These are phyloP conservation scores for Russula virescens DNA, from an alignment of 768 basidiomycete genomes.

Conservation along the genomic window DNA sequence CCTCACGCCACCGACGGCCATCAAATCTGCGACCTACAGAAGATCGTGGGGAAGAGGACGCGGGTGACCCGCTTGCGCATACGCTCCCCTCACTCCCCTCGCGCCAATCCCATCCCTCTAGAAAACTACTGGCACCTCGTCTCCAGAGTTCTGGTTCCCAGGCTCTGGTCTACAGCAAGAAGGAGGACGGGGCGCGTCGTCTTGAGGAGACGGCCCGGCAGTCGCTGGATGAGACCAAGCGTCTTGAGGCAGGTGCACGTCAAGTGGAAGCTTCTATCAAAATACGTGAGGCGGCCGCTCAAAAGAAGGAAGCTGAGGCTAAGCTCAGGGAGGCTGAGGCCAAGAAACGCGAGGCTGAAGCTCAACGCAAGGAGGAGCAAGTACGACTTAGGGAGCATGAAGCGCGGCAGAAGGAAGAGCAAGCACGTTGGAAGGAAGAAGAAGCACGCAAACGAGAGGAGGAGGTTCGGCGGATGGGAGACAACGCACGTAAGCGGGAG, in stretches of 20 bases:
- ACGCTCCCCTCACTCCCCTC: not conserved
- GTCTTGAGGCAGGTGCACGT: not conserved
- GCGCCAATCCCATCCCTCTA: slow-evolving; percentile 3
- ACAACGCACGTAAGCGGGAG: too few species aligned
- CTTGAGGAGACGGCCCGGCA: slow-evolving; percentile 26
- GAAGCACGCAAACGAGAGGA: slow-evolving; percentile 23
- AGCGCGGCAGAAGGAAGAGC: slow-evolving; percentile 32
- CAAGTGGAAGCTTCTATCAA: too few species aligned
- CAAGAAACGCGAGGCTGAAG: slow-evolving; percentile 22
- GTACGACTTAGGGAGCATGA: too few species aligned
- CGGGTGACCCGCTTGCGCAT: not conserved
- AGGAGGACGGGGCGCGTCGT: slow-evolving; percentile 15
- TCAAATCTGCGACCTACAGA: slow-evolving; percentile 2
- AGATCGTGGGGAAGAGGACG: slow-evolving; percentile 6
- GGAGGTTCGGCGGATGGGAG: slow-evolving; percentile 22
- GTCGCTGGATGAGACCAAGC: slow-evolving; percentile 12
- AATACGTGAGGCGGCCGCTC: not conserved
- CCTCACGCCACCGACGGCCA: slow-evolving; percentile 12
- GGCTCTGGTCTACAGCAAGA: not conserved
- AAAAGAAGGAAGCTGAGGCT: too few species aligned
- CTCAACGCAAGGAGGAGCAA: slow-evolving; percentile 26
- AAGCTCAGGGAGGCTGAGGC: not conserved
- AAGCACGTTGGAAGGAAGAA: slow-evolving; percentile 31
- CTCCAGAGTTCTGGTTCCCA: slow-evolving; percentile 15
- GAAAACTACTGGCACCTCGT: slow-evolving; percentile 6